Conservation (phyloP, 2,329 filamentous ascomycete genomes). For the Orbilia quercus region DNA sequence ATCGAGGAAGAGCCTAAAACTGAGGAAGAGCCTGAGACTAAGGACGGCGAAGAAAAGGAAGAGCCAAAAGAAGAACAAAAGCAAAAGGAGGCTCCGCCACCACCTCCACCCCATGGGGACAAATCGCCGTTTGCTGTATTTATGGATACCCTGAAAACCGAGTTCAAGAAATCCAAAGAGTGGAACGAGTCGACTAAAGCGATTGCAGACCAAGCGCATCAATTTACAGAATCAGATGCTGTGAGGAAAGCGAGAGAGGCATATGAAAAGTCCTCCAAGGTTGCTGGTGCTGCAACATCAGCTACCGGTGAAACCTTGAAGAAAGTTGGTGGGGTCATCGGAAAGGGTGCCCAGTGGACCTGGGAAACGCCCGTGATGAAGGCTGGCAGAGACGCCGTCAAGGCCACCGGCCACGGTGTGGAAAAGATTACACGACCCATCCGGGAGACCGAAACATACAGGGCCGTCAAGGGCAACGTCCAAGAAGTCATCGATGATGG, state of each 20-base stretch:
- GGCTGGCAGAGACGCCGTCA: constrained; percentile 86
- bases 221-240: constrained; percentile 92
- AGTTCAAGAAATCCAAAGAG: constrained; percentile 97
- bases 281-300: constrained; percentile 76
- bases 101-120: constrained; percentile 95
- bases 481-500: constrained; percentile 98
- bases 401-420: constrained; percentile 83
- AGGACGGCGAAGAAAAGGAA: constrained; percentile 65
- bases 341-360: constrained; percentile 92
- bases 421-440: constrained; percentile 96
- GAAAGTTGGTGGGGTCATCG: constrained; percentile 84
- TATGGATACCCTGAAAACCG: constrained; percentile 90
- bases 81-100: constrained; percentile 73
- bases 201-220: constrained; percentile 84
- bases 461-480: constrained; percentile 74
- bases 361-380: constrained; percentile 97
- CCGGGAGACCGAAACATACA: constrained; percentile 92
- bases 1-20: constrained; percentile 54
- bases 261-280: constrained; percentile 80
- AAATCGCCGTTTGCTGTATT: constrained; percentile 99
- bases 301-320: constrained; percentile 84
- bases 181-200: constrained; percentile 99
- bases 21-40: constrained; percentile 63
- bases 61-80: constrained; percentile 66
- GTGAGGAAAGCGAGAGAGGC: constrained; percentile 86